phyloP scores from a whole-genome alignment of 2,329 filamentous ascomycete genomes.

The Xenoacremonium recifei region DNA sequence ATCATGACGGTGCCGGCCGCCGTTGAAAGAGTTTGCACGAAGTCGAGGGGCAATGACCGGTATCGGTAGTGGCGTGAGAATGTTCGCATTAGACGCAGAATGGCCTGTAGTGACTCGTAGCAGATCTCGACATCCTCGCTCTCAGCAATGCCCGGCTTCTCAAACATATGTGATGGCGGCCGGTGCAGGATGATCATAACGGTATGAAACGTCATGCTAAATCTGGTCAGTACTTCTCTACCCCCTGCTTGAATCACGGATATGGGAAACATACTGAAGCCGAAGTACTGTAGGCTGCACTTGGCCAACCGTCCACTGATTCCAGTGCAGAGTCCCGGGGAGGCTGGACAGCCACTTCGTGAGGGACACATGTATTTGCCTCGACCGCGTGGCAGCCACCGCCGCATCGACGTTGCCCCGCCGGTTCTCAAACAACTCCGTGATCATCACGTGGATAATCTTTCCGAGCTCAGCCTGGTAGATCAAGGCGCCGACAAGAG shows the following conservation, averaged over 20 bases:
- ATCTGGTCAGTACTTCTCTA: slow-evolving; percentile 17
- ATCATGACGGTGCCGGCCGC: slow-evolving; percentile 47
- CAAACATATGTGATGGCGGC: slow-evolving; percentile 43
- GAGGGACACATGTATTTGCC: slow-evolving; percentile 45
- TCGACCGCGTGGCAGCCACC: slow-evolving; percentile 40
- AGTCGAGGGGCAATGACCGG: slow-evolving; percentile 43
- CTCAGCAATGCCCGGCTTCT: slow-evolving; percentile 35
- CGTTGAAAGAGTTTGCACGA: slow-evolving; percentile 48
- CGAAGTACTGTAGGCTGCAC: slow-evolving; percentile 46
- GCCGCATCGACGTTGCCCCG: slow-evolving; percentile 38
- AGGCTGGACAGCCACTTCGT: slow-evolving; percentile 46
- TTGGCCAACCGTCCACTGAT: slow-evolving; percentile 47
- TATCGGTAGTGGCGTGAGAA: slow-evolving; percentile 44
- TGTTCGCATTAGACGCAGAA: slow-evolving; percentile 43
- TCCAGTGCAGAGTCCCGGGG: slow-evolving; percentile 48
- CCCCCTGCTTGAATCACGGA: too few species aligned
- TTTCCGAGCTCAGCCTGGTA: slow-evolving; percentile 48
- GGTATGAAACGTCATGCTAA: slow-evolving; percentile 47
- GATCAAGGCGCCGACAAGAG: slow-evolving; percentile 43
- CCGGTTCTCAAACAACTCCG: slow-evolving; percentile 49
- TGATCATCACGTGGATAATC: slow-evolving; percentile 49
- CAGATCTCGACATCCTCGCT: slow-evolving; percentile 49
- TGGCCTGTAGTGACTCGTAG: slow-evolving; percentile 46
- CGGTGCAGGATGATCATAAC: slow-evolving; percentile 52
- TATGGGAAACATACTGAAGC: slow-evolving; percentile 36